A percentile compares a stretch with the other conserved stretches of the same genome.
These are phyloP conservation scores for Dryas octopetala DNA, from an alignment of 306 rosid genomes.

Conservation along the genomic window DNA sequence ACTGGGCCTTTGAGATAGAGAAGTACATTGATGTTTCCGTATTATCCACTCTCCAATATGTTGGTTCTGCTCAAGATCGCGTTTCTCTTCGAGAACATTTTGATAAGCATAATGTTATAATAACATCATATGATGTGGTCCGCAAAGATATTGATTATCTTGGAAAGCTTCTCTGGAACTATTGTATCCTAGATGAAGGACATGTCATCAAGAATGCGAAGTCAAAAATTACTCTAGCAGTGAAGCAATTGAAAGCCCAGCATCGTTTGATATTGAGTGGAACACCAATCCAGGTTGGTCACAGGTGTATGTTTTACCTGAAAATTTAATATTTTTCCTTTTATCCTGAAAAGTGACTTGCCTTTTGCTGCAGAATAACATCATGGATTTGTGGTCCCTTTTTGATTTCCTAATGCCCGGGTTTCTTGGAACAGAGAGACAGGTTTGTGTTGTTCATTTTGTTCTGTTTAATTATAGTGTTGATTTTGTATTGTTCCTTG, in stretches of 20 bases:
- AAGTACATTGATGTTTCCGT: slow-evolving; percentile 75
- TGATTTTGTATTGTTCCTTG: not conserved
- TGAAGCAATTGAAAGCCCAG: slow-evolving; percentile 90
- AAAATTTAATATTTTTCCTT: slow-evolving; percentile 1
- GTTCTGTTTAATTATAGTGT: not conserved
- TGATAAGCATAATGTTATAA: slow-evolving; percentile 72
- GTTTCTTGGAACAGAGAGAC: slow-evolving; percentile 98
- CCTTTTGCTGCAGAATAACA: slow-evolving; percentile 74
- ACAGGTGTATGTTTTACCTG: slow-evolving; percentile 13
- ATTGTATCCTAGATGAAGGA: slow-evolving; percentile 95
- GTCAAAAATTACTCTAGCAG: slow-evolving; percentile 86
- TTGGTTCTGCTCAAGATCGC: slow-evolving; percentile 85
- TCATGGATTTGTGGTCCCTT: slow-evolving; percentile 99
- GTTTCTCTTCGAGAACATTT: slow-evolving; percentile 62
- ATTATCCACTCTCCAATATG: slow-evolving; percentile 88
- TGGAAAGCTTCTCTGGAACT: slow-evolving; percentile 71
- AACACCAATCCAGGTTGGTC: slow-evolving; percentile 94
- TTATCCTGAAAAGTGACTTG: slow-evolving; percentile 27
- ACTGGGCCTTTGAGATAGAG: slow-evolving; percentile 98
- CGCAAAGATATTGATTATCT: slow-evolving; percentile 89
- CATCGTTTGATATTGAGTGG: slow-evolving; percentile 97
- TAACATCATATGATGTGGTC: slow-evolving; percentile 92
- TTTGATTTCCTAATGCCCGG: slow-evolving; percentile 99
- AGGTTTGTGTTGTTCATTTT: slow-evolving; percentile 47
- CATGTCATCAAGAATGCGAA: slow-evolving; percentile 92